phyloP scores from a whole-genome alignment of 768 basidiomycete genomes.

The Tulasnella sp. region DNA sequence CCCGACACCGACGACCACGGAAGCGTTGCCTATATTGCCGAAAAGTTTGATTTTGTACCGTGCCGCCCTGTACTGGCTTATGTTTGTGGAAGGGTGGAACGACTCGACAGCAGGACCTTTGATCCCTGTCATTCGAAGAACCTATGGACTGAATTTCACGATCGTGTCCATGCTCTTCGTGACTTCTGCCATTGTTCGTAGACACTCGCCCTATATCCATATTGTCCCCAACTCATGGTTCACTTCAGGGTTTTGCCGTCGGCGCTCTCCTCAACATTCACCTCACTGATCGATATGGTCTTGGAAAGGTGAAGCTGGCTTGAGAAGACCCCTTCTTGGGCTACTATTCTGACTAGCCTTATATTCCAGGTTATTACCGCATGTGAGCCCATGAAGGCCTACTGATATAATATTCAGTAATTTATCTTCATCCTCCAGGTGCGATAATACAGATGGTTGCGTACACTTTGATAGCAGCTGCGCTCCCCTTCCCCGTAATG shows the following conservation, averaged over 20 bases:
- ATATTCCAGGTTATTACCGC: neutral
- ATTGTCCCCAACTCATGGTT: too few species aligned
- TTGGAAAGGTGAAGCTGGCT: neutral
- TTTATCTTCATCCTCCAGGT: neutral
- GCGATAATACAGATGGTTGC: neutral
- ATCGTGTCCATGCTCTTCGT: conserved; percentile 12
- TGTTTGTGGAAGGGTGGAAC: conserved; percentile 5
- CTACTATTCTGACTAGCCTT: neutral
- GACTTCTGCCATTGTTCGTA: neutral
- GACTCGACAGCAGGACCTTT: conserved; percentile 1
- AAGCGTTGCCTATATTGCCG: neutral
- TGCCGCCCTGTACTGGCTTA: neutral
- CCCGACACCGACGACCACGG: neutral
- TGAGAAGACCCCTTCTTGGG: neutral
- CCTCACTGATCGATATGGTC: conserved; percentile 6
- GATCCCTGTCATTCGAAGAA: neutral
- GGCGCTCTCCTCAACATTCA: conserved; percentile 3
- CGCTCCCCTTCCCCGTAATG: conserved; percentile 24
- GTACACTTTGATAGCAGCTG: neutral
- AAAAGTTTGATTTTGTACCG: neutral
- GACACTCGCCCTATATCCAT: too few species aligned
- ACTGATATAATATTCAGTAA: neutral
- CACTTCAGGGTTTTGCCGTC: neutral
- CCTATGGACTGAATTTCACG: conserved; percentile 1
- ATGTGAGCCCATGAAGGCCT: neutral